Base-by-base conservation (phyloP, 345 rosid species). In the Eucalyptus erythrocorys region DNA sequence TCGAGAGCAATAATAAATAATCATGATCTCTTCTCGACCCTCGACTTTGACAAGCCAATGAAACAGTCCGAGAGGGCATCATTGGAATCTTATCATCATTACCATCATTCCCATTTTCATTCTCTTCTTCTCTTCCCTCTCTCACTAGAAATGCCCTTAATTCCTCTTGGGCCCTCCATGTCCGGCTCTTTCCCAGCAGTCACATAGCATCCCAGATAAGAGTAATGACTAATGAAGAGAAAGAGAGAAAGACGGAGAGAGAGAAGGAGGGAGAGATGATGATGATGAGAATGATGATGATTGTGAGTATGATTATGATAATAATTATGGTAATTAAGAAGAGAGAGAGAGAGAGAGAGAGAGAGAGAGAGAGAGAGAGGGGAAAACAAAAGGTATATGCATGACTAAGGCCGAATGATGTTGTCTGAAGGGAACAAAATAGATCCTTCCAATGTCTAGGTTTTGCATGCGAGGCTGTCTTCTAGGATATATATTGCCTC, bases 201-300 rank as follows among this genome's bases (percentile, higher is more conserved):
- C 84, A 64, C 49, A 68, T 59, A 90, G 93, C 93, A 94, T 94
- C 95, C 92, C 92, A 94, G 85, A 92, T 89, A 48, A 48, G 32
- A 49, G 51, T 42, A 37, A 37, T 34, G 32, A 49, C 43, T 42
- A 37, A 37, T 34, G 48, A 50, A 48, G 85, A 86, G 85, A 85
- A 81, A 48, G 49, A 24, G 86, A 48, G 86, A 50, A 8, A 64
- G 76, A 64, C 19, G 34, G 32, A 27, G 84, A 82, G 57, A 82
- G 45, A 27, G 24, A 22, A n/a, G 24, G 42, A 47, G 22, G 48
- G 37, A 68, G 32, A 22, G 37, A 84, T 85, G 42, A 88, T 87
- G 82, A 88, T 89, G 55, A 66, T 82, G 66, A 82, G 48, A 47
- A 61, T 26, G 64, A 76, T 40, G 47, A 32, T 85, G 89, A 88